Percentiles rank a stretch among this genome's conserved stretches.
These are phyloP conservation scores for Diaporthe citriasiana DNA, from an alignment of 2,329 filamentous ascomycete species.

Conservation along the genomic window DNA sequence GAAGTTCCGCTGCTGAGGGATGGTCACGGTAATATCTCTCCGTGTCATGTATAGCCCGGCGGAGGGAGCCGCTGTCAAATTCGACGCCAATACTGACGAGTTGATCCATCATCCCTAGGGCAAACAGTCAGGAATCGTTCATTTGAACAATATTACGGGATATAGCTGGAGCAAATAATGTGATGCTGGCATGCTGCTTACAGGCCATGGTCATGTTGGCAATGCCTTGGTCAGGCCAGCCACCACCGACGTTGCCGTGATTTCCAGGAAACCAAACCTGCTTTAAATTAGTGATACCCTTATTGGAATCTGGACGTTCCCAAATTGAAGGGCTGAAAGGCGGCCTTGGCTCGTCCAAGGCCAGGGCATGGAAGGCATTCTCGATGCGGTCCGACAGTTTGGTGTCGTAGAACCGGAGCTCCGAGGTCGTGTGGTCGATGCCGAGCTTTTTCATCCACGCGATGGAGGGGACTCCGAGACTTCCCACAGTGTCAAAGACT, in stretches of 20 bases:
- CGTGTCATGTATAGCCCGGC: conserved; percentile 56
- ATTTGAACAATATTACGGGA: conserved; percentile 48
- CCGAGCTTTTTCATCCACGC: conserved; percentile 62
- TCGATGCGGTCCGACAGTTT: conserved; percentile 66
- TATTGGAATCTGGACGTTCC: conserved; percentile 59
- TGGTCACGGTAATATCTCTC: conserved; percentile 45
- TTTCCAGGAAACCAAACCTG: conserved; percentile 79
- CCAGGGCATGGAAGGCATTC: conserved; percentile 72
- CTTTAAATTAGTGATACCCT: conserved; percentile 59
- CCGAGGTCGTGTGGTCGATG: conserved; percentile 58
- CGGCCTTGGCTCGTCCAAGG: conserved; percentile 68
- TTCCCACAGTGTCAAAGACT: conserved; percentile 67
- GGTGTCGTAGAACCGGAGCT: conserved; percentile 68
- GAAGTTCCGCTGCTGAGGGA: conserved; percentile 35
- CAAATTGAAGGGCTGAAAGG: conserved; percentile 70
- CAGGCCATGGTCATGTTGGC: conserved; percentile 55
- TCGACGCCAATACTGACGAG: conserved; percentile 65
- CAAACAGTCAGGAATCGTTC: background rate
- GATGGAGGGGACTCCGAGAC: conserved; percentile 62
- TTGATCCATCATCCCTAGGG: conserved; percentile 69
- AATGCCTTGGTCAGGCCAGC: conserved; percentile 68
- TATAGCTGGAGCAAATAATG: conserved; percentile 19
- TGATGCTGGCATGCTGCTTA: conserved; percentile 43
- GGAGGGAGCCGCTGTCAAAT: conserved; percentile 59
- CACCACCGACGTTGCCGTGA: conserved; percentile 79